Base-by-base conservation (phyloP, 1,284 basidiomycete species). In the Rhodotorula sp. region DNA sequence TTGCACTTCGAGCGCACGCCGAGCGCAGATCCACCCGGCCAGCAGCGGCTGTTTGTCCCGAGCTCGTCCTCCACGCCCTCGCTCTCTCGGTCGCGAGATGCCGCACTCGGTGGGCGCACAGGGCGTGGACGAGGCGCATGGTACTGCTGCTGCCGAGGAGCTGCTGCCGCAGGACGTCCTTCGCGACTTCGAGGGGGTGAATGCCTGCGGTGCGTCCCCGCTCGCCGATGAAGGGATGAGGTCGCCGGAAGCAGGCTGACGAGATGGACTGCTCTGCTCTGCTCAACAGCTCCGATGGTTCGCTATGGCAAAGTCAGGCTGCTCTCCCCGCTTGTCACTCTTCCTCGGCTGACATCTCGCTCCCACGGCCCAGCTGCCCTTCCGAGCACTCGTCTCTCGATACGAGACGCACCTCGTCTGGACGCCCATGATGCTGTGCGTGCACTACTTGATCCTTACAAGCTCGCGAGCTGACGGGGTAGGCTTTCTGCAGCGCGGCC, bases 371-470 rank as follows among this genome's bases (percentile, higher is more conserved):
- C 39, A 44, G 77, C 79, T 86, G 0, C 84, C 85, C 3, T 87
- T 86, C 76, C 81, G 86, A 11, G 82, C 85, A 62, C 81, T 86
- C 1, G 83, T 84, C 7, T 83, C 85, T 2, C 80, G 82, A 44
- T 86, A 86, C 78, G 82, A 86, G 60, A 84, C 83, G 8, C 86
- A 86, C 70, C 84, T 87, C 65, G 86, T 85, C 3, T 82, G 84
- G 63, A 86, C 86, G 24, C 86, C 86, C 1, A 87, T 87, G 86
- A 86, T 86, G 39, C 81, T 87, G 59, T 84, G 81, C 17, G 70
- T 56, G 20, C 20, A 5, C 10, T n/a, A 46, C 47, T 13, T 17
- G n/a, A 19, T 51, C 10, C 30, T 32, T 3, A 7, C 29, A 19
- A 15, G 36, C 27, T 46, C 4, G 48, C 58, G 27, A 36, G 24